Conservation (phyloP, 257 asterid species). For the Lantana camara region DNA sequence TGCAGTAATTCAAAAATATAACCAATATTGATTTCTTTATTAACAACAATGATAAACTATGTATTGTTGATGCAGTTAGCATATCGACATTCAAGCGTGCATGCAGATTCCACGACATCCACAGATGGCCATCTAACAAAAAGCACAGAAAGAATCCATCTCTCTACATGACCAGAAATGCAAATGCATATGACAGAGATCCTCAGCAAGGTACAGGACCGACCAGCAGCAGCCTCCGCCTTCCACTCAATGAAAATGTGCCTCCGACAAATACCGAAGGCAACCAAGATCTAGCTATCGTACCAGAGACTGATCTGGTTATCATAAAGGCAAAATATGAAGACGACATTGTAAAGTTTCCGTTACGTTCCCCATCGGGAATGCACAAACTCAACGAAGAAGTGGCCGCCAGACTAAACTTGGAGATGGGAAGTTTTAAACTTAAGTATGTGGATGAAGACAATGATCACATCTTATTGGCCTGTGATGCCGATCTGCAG, state of each 20-base stretch:
- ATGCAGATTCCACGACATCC: conserved; percentile 24
- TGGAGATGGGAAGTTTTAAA: conserved; percentile 21
- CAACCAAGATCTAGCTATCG: background rate
- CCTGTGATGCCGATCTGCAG: no score
- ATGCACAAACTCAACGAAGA: conserved; percentile 5
- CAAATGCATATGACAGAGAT: no score
- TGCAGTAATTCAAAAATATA: no score
- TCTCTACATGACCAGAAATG: no score
- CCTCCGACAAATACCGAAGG: no score
- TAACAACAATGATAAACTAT: no score
- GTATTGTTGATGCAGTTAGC: conserved; percentile 33
- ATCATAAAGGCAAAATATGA: conserved; percentile 17
- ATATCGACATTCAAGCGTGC: conserved; percentile 34
- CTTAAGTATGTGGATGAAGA: conserved; percentile 29
- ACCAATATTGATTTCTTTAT: no score
- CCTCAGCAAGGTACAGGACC: no score
- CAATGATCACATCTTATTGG: no score
- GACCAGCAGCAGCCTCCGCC: no score
- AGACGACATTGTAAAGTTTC: conserved; percentile 20
- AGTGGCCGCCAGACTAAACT: conserved; percentile 22
- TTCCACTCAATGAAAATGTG: no score
- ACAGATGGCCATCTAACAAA: conserved; percentile 48
- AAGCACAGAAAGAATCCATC: no score
- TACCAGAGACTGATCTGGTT: background rate
- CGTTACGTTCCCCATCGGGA: conserved; percentile 17